These are phyloP conservation scores for Neltuma alba DNA, from an alignment of 306 rosid genomes.

Conservation along the genomic window DNA sequence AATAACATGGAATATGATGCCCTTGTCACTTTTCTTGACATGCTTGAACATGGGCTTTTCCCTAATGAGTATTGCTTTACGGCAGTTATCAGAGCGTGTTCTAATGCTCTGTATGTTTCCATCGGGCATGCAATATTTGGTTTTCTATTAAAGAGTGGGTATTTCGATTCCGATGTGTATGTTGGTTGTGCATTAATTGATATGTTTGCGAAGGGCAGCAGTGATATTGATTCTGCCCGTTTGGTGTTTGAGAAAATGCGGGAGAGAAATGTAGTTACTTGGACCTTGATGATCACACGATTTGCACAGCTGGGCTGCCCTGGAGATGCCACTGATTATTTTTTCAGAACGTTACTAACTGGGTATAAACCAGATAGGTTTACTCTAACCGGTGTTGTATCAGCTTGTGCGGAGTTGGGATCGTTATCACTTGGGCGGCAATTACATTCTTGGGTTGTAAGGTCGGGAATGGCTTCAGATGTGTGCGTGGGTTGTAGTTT, in stretches of 20 bases:
- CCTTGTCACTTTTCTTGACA: slow-evolving; percentile 39
- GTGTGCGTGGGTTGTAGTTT: slow-evolving; percentile 59
- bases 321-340: slow-evolving; percentile 45
- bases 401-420: slow-evolving; percentile 48
- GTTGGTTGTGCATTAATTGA: slow-evolving; percentile 71
- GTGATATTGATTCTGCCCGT: slow-evolving; percentile 46
- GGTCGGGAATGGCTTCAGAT: slow-evolving; percentile 50
- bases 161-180: slow-evolving; percentile 51
- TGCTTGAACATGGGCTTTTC: slow-evolving; percentile 44
- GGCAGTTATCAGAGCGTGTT: slow-evolving; percentile 50
- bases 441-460: slow-evolving; percentile 57
- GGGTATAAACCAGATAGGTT: slow-evolving; percentile 53
- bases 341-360: slow-evolving; percentile 43
- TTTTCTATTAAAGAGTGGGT: slow-evolving; percentile 51
- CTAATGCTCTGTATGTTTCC: slow-evolving; percentile 13
- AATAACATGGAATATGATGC: slow-evolving; percentile 42
- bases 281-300: slow-evolving; percentile 71
- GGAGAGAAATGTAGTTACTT: slow-evolving; percentile 54
- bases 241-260: slow-evolving; percentile 62
- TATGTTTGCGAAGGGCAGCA: slow-evolving; percentile 50
- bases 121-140: slow-evolving; percentile 45
- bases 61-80: slow-evolving; percentile 66
- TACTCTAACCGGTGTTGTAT: slow-evolving; percentile 48
- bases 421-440: slow-evolving; percentile 52
- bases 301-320: slow-evolving; percentile 45